phyloP scores from a whole-genome alignment of 2,329 filamentous ascomycete genomes.

The Curvularia hawaiiensis region DNA sequence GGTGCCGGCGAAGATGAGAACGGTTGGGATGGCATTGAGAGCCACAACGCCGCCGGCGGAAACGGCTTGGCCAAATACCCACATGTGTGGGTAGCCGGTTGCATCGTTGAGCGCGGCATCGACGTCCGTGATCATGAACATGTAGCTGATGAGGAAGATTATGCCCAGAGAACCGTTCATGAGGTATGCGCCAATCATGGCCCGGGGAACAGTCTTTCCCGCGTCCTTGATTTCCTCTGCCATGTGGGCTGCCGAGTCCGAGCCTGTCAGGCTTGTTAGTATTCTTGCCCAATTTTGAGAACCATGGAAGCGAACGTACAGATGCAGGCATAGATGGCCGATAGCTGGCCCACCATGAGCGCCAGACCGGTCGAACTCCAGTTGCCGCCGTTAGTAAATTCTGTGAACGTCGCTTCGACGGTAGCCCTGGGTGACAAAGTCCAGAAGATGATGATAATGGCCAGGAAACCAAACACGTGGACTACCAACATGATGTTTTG shows the following conservation, averaged over 20 bases:
- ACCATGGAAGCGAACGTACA: slow-evolving; percentile 26
- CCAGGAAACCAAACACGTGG: slow-evolving; percentile 54
- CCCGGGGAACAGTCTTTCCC: slow-evolving; percentile 47
- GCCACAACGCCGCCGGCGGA: slow-evolving; percentile 34
- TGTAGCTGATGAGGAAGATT: slow-evolving; percentile 40
- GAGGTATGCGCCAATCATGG: slow-evolving; percentile 50
- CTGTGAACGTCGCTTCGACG: slow-evolving; percentile 38
- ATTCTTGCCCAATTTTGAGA: not conserved
- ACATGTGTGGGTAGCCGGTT: slow-evolving; percentile 43
- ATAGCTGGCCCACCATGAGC: slow-evolving; percentile 50
- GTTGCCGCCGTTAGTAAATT: slow-evolving; percentile 46
- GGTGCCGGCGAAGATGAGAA: slow-evolving; percentile 41
- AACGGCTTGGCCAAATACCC: slow-evolving; percentile 40
- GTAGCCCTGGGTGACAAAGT: slow-evolving; percentile 39
- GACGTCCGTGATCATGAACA: slow-evolving; percentile 43
- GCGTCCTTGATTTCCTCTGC: slow-evolving; percentile 53
- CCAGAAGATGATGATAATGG: slow-evolving; percentile 49
- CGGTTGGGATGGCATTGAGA: slow-evolving; percentile 37
- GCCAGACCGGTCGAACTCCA: slow-evolving; percentile 49
- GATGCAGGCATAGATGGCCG: slow-evolving; percentile 43
- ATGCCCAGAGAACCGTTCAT: slow-evolving; percentile 48
- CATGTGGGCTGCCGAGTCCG: slow-evolving; percentile 52
- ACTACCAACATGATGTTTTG: slow-evolving; percentile 46
- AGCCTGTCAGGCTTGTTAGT: slow-evolving; percentile 29
- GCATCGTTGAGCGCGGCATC: slow-evolving; percentile 35